A percentile compares a stretch with the other conserved stretches of the same genome.
These are phyloP conservation scores for Ophiocordyceps camponoti-leonardi DNA, from an alignment of 2,329 filamentous ascomycete genomes.

Conservation along the genomic window DNA sequence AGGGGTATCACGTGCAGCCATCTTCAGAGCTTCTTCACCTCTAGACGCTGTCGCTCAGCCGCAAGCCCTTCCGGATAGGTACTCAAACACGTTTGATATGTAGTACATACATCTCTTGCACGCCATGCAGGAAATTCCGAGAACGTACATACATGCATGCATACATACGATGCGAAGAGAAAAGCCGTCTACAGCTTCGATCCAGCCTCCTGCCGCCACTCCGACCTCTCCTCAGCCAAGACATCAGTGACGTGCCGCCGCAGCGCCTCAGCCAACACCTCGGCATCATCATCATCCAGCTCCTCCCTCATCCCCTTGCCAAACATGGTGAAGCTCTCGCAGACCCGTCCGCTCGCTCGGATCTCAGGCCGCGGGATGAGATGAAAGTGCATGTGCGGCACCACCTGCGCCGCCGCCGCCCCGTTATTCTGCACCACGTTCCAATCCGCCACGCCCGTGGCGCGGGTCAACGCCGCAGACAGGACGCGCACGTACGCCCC, in stretches of 20 bases:
- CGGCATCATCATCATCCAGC: constrained; percentile 59
- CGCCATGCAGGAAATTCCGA: too few species aligned
- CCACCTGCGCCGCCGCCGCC: constrained; percentile 74
- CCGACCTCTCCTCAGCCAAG: constrained; percentile 21
- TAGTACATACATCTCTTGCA: too few species aligned
- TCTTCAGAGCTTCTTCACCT: too few species aligned
- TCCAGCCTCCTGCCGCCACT: constrained; percentile 1
- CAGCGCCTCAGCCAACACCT: constrained; percentile 36
- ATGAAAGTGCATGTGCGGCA: constrained; percentile 89
- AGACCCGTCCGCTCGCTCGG: constrained; percentile 30
- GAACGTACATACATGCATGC: too few species aligned
- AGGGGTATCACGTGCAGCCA: too few species aligned
- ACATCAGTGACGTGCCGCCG: constrained; percentile 31
- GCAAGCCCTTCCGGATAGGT: too few species aligned
- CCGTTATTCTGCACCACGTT: constrained; percentile 97
- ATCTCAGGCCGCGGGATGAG: constrained; percentile 71
- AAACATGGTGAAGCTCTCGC: constrained; percentile 68
- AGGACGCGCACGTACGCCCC: constrained; percentile 54
- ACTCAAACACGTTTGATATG: too few species aligned
- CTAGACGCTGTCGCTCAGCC: too few species aligned
- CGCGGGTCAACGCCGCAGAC: constrained; percentile 49
- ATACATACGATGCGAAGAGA: too few species aligned
- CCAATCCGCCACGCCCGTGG: constrained; percentile 66
- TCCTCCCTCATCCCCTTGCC: constrained; percentile 56
- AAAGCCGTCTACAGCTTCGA: background rate